These are phyloP conservation scores for Cyclotella choctawhatcheeana DNA, from an alignment of 108 stramenopile species.

Conservation along the genomic window DNA sequence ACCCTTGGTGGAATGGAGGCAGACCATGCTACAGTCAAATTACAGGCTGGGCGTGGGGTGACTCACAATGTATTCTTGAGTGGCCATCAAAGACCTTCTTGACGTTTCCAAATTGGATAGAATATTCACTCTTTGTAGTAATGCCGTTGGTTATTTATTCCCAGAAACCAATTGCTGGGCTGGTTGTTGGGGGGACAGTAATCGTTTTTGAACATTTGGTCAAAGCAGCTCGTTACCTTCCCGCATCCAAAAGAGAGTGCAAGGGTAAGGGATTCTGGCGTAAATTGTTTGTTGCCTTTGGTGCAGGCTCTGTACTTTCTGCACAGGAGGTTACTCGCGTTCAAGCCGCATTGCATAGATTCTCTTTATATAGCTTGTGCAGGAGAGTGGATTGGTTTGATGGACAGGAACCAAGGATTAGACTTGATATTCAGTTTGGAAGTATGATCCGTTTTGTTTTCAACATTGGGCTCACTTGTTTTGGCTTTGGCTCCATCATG, in stretches of 20 bases:
- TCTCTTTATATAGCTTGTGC: conserved; percentile 12
- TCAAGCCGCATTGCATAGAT: conserved; percentile 6
- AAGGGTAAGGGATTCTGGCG: too few relatives aligned
- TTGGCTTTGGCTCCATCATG: too few relatives aligned
- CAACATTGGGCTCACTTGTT: too few relatives aligned
- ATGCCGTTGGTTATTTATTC: too few relatives aligned
- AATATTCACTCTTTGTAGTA: too few relatives aligned
- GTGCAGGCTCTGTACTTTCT: conserved; percentile 32
- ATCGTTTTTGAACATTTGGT: conserved; percentile 6
- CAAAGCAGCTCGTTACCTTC: not conserved
- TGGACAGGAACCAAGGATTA: conserved; percentile 24
- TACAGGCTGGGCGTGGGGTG: conserved; percentile 55
- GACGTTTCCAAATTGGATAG: conserved; percentile 49
- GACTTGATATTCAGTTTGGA: conserved; percentile 37
- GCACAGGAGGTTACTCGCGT: conserved; percentile 41
- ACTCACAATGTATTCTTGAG: conserved; percentile 40
- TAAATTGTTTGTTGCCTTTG: conserved; percentile 28
- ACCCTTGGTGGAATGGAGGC: conserved; percentile 54
- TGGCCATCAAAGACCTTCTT: conserved; percentile 43
- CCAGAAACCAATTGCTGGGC: conserved; percentile 3
- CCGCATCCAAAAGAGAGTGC: not conserved
- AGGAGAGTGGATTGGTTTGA: conserved; percentile 44
- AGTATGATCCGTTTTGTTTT: conserved; percentile 26
- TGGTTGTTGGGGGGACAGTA: not conserved
- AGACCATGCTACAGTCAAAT: conserved; percentile 39